Base-by-base conservation (phyloP, 2,329 filamentous ascomycete species). In the Cladophialophora bantiana region DNA sequence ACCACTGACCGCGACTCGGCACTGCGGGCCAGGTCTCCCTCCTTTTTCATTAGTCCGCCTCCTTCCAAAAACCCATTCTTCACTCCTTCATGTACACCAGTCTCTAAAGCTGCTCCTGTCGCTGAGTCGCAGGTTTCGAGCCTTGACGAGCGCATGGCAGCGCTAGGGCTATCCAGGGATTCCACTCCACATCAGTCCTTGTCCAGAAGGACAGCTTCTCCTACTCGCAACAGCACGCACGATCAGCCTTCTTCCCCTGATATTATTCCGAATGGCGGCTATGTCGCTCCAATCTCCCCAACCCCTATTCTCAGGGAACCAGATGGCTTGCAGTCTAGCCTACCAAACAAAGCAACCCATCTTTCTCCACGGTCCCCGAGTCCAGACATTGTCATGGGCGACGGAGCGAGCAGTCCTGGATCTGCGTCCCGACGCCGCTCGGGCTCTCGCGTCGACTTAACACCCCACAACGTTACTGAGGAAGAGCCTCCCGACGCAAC, bases 401-500 rank as follows among this genome's bases (percentile, higher is more conserved):
- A 55, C 9, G 59, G 4, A 9, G 45, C 59, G 9, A 42, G 35
- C 32, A 62, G 34, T 34, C n/a, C 48, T n/a, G 18, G 59, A 62
- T 54, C 59, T 55, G 48, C 59, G 9, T 62, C 59, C 34, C 59
- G 59, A 13, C 59, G 59, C 34, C 48, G 59, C 26, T 62, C 59
- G 2, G 18, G 59, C 45, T 54, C 59, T 40, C 32, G 15, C 32
- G 48, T 54, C 9, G 59, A 62, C 32, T 32, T 7, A 10, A 42
- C 59, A 9, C 59, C 59, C 7, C 59, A 62, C 50, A 54, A 40
- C 12, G 59, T 62, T 12, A 12, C 59, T 31, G 59, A 62, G n/a
- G 59, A 62, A 55, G 59, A 62, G 45, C 59, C 59, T 45, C 59
- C 59, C 4, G 34, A 32, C 7, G 32, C 40, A 36, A n/a, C 10